These are phyloP conservation scores for Saturnispora sanitii DNA, from an alignment of 805 yeast genomes.

Conservation along the genomic window DNA sequence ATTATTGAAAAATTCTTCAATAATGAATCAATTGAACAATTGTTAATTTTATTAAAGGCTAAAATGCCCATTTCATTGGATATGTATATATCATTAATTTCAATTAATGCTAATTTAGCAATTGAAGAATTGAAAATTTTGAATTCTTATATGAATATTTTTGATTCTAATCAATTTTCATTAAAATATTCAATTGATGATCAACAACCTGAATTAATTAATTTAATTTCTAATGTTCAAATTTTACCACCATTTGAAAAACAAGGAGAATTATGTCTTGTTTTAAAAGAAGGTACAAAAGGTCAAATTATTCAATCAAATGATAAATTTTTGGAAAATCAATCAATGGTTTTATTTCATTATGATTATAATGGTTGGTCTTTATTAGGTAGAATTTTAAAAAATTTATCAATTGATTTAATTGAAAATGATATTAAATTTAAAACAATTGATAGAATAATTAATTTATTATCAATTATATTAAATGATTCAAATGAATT, in stretches of 20 bases:
- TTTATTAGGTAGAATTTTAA: slow-evolving; percentile 65
- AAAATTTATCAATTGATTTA: slow-evolving; percentile 40
- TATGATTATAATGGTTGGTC: slow-evolving; percentile 84
- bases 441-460: slow-evolving; percentile 36
- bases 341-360: slow-evolving; percentile 49
- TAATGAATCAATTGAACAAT: slow-evolving; percentile 33
- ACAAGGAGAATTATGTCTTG: slow-evolving; percentile 34
- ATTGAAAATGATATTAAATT: slow-evolving; percentile 32
- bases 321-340: slow-evolving; percentile 7
- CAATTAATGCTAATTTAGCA: slow-evolving; percentile 60
- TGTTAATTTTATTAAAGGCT: slow-evolving; percentile 49
- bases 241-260: slow-evolving; percentile 43
- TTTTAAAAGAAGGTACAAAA: slow-evolving; percentile 44
- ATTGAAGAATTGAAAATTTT: slow-evolving; percentile 48
- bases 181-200: slow-evolving; percentile 39
- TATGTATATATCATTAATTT: slow-evolving; percentile 51
- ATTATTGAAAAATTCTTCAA: slow-evolving; percentile 37
- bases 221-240: slow-evolving; percentile 32
- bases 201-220: slow-evolving; percentile 40
- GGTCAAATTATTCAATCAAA: slow-evolving; percentile 36
- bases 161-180: slow-evolving; percentile 31
- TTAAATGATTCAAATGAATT: slow-evolving; percentile 30
- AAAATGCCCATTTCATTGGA: slow-evolving; percentile 61
- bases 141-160: slow-evolving; percentile 49
- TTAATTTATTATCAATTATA: slow-evolving; percentile 41